These are phyloP conservation scores for Pseudogymnoascus sp. DNA, from an alignment of 2,329 filamentous ascomycete genomes.

Conservation along the genomic window DNA sequence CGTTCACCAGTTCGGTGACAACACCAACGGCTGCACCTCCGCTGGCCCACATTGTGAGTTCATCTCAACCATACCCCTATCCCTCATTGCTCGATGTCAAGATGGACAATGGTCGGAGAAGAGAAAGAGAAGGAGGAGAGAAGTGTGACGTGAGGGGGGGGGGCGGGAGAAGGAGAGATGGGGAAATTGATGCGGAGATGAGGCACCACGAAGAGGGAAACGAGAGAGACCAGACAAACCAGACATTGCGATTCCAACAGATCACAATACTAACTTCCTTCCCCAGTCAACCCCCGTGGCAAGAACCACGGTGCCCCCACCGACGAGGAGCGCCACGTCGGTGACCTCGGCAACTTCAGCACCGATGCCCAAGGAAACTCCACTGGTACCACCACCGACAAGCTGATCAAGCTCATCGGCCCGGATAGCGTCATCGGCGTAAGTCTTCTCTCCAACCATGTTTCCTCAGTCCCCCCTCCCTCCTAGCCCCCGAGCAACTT, in stretches of 20 bases:
- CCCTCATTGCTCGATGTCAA: neutral
- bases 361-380: conserved; percentile 89
- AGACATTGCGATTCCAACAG: conserved; percentile 9
- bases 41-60: conserved; percentile 91
- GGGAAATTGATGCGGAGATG: too few species aligned
- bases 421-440: conserved; percentile 91
- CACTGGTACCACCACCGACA: conserved; percentile 71
- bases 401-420: conserved; percentile 88
- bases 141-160: conserved; percentile 9
- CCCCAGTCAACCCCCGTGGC: conserved; percentile 81
- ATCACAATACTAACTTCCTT: neutral
- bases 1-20: conserved; percentile 98
- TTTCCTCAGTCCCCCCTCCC: neutral
- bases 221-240: neutral
- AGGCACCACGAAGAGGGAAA: neutral
- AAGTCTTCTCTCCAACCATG: conserved; percentile 30
- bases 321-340: conserved; percentile 84
- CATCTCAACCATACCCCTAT: neutral
- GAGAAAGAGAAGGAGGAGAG: neutral
- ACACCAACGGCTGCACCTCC: conserved; percentile 99
- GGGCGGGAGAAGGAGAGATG: neutral
- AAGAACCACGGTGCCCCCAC: conserved; percentile 85
- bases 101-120: neutral
- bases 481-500: neutral
- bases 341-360: conserved; percentile 95